A percentile compares a stretch with the other conserved stretches of the same genome.
These are phyloP conservation scores for Trametes cubensis DNA, from an alignment of 768 basidiomycete genomes.

Conservation along the genomic window DNA sequence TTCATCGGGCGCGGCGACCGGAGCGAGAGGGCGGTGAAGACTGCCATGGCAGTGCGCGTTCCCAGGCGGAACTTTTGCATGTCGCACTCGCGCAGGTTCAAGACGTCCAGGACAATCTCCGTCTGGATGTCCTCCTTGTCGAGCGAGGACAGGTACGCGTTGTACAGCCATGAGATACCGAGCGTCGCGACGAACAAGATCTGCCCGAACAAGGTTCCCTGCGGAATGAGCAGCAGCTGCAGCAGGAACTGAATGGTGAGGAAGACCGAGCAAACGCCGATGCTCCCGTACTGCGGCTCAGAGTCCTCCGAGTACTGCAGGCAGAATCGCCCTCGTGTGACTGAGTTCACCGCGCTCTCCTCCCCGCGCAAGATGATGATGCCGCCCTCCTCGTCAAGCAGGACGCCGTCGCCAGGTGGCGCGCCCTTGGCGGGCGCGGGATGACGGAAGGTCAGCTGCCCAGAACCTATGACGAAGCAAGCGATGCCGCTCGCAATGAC, in stretches of 20 bases:
- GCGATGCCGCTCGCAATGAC: constrained; percentile 21
- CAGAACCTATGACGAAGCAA: constrained; percentile 20
- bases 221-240: constrained; percentile 23
- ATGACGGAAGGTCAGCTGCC: constrained; percentile 14
- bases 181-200: constrained; percentile 23
- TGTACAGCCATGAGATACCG: constrained; percentile 23
- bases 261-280: constrained; percentile 17
- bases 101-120: constrained; percentile 11
- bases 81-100: neutral
- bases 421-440: constrained; percentile 17
- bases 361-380: constrained; percentile 18
- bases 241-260: constrained; percentile 21
- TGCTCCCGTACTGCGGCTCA: constrained; percentile 10
- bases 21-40: constrained; percentile 13
- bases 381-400: constrained; percentile 11
- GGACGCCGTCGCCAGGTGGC: constrained; percentile 13
- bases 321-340: constrained; percentile 21
- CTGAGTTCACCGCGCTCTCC: constrained; percentile 20
- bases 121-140: constrained; percentile 23
- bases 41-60: constrained; percentile 18
- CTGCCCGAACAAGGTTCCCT: constrained; percentile 22
- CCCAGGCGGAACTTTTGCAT: constrained; percentile 7
- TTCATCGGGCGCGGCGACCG: constrained; percentile 6
- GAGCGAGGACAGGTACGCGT: constrained; percentile 23
- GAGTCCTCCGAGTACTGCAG: neutral